phyloP scores from a whole-genome alignment of 441 rosid species.

The Adansonia rubrostipa region DNA sequence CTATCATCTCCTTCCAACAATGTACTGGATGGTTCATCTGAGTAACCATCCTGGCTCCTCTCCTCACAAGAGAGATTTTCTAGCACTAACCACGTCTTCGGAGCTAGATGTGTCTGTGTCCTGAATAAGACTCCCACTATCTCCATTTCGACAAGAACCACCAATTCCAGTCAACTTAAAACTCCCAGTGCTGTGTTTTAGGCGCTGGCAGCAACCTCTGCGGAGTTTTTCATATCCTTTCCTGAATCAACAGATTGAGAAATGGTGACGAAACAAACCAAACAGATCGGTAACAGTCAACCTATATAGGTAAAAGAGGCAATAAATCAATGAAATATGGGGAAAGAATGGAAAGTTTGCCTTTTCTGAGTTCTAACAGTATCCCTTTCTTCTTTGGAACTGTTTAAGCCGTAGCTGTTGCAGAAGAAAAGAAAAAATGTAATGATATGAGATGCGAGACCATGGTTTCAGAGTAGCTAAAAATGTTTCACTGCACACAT shows the following conservation, averaged over 20 bases:
- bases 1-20: slow-evolving; percentile 50
- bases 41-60: slow-evolving; percentile 46
- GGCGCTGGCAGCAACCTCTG: slow-evolving; percentile 53
- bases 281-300: slow-evolving; percentile 21
- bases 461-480: not conserved
- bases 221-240: slow-evolving; percentile 81
- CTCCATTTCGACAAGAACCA: slow-evolving; percentile 19
- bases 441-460: slow-evolving; percentile 14
- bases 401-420: slow-evolving; percentile 67
- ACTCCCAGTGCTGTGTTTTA: slow-evolving; percentile 43
- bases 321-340: slow-evolving; percentile 14
- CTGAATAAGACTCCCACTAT: slow-evolving; percentile 36
- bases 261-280: slow-evolving; percentile 12
- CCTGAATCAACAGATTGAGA: slow-evolving; percentile 48
- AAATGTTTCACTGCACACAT: not conserved
- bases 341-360: slow-evolving; percentile 38
- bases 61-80: slow-evolving; percentile 61
- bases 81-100: slow-evolving; percentile 65
- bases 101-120: slow-evolving; percentile 57
- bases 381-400: slow-evolving; percentile 79
- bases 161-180: slow-evolving; percentile 40
- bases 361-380: slow-evolving; percentile 58
- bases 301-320: slow-evolving; percentile 17
- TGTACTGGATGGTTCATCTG: slow-evolving; percentile 60
- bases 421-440: slow-evolving; percentile 6